Evolutionary conservation across 352 stramenopile genomes (phyloP).

Genomic region (Pythium brassicae): DNA sequence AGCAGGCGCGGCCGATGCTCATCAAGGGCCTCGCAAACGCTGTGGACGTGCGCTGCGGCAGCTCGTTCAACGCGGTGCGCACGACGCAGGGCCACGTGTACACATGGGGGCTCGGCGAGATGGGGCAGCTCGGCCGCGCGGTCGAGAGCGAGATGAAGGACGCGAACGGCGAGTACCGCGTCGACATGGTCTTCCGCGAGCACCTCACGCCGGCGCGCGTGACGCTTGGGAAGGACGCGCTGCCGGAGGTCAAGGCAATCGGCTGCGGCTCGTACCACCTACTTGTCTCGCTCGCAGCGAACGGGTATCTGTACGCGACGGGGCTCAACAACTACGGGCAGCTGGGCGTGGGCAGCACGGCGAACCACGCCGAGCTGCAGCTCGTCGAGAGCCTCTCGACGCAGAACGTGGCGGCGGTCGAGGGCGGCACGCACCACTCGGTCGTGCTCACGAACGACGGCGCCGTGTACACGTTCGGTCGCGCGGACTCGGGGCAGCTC

Average conservation of each 20-base stretch:
- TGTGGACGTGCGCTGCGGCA: constrained; percentile 81
- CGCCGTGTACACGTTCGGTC: constrained; percentile 90
- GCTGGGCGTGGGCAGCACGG: constrained; percentile 89
- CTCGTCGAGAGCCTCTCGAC: constrained; percentile 68
- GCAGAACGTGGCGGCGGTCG: constrained; percentile 72
- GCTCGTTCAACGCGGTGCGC: constrained; percentile 81
- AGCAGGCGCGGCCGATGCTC: constrained; percentile 55
- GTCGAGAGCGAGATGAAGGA: constrained; percentile 68
- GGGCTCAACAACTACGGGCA: constrained; percentile 98
- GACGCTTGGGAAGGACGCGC: constrained; percentile 39
- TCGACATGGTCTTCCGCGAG: constrained; percentile 69
- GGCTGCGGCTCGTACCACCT: constrained; percentile 88
- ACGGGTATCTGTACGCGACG: constrained; percentile 86
- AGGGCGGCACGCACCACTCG: constrained; percentile 90
- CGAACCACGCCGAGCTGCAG: constrained; percentile 61
- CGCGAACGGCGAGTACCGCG: constrained; percentile 57
- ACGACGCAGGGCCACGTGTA: constrained; percentile 84
- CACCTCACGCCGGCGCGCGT: constrained; percentile 79
- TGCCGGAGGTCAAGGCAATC: constrained; percentile 73
- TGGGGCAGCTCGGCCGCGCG: constrained; percentile 77
- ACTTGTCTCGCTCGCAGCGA: constrained; percentile 56
- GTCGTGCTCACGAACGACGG: constrained; percentile 88
- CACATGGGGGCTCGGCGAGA: constrained; percentile 91
- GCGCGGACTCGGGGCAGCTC: constrained; percentile 93
- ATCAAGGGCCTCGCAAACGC: constrained; percentile 57